A percentile compares a stretch with the other conserved stretches of the same genome.
Conservation (phyloP, 768 basidiomycete species). For the Tricholoma flavovirens region DNA sequence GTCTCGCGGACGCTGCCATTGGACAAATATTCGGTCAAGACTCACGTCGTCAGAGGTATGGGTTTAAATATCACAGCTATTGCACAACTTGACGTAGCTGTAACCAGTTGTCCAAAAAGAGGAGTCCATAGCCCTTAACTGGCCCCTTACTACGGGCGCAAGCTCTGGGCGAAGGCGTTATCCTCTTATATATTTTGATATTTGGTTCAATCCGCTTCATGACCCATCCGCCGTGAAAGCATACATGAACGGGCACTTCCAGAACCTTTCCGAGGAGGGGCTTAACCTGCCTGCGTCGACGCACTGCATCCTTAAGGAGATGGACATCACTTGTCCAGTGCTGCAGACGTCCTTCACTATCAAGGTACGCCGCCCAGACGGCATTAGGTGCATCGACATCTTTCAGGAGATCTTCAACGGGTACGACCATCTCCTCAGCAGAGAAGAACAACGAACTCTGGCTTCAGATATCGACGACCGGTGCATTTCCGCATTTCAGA, state of each 20-base stretch:
- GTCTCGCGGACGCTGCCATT: background rate
- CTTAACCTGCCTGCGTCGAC: constrained; percentile 37
- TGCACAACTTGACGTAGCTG: background rate
- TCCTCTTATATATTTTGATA: constrained; percentile 10
- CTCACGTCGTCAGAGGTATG: constrained; percentile 6
- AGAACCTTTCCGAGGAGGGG: constrained; percentile 29
- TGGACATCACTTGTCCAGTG: constrained; percentile 40
- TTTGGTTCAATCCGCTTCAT: constrained; percentile 8
- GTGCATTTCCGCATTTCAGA: constrained; percentile 38
- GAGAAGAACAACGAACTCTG: constrained; percentile 30
- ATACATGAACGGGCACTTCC: background rate
- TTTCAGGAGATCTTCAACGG: constrained; percentile 51
- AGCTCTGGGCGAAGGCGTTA: background rate
- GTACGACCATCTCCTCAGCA: constrained; percentile 39
- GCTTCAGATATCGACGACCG: constrained; percentile 25
- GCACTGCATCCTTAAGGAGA: constrained; percentile 39
- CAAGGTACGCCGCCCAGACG: constrained; percentile 32
- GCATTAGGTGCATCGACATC: constrained; percentile 52
- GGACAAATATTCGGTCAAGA: background rate
- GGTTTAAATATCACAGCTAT: background rate
- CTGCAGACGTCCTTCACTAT: constrained; percentile 35
- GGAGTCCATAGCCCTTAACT: constrained; percentile 9
- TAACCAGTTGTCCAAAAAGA: constrained; percentile 7
- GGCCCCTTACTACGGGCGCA: constrained; percentile 11
- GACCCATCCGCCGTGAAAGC: constrained; percentile 3